Conservation (phyloP, 768 basidiomycete genomes). For the Clathrus columnatus region DNA sequence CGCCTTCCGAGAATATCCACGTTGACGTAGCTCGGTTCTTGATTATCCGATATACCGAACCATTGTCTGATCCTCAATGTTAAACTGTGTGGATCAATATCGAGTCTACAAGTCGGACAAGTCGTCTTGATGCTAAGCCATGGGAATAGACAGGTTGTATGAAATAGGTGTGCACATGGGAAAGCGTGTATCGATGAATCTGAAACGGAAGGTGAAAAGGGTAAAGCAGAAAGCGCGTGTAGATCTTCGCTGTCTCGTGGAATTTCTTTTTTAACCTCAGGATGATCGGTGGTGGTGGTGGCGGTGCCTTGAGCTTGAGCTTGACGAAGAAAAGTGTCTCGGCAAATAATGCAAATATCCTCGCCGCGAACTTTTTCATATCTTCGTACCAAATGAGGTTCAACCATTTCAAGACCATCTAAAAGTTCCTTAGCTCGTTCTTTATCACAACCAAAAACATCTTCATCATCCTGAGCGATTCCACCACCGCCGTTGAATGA, state of each 20-base stretch:
- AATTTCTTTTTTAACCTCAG: neutral
- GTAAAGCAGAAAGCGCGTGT: neutral
- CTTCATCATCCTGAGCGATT: conserved; percentile 4
- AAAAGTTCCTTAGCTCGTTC: conserved; percentile 8
- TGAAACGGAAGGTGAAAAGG: neutral
- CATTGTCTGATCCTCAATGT: conserved; percentile 7
- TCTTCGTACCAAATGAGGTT: neutral
- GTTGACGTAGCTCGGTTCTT: conserved; percentile 5
- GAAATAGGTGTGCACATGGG: conserved; percentile 10
- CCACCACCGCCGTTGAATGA: no score
- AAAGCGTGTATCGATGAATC: conserved; percentile 5
- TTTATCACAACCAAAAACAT: neutral
- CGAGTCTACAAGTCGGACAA: conserved; percentile 9
- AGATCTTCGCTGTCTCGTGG: neutral
- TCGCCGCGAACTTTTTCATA: conserved; percentile 8
- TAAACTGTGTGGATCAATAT: conserved; percentile 9
- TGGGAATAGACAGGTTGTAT: conserved; percentile 8
- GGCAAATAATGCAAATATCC: conserved; percentile 9
- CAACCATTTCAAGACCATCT: conserved; percentile 6
- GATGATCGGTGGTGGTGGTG: neutral
- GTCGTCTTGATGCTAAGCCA: conserved; percentile 11
- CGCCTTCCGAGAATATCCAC: conserved; percentile 1
- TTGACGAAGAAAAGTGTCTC: conserved; percentile 6
- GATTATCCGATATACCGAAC: neutral
- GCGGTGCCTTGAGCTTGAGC: neutral